Percentiles rank a stretch among this genome's conserved stretches.
Evolutionary conservation across 345 rosid genomes (phyloP).

Genomic region (Capsella bursapastoris): DNA sequence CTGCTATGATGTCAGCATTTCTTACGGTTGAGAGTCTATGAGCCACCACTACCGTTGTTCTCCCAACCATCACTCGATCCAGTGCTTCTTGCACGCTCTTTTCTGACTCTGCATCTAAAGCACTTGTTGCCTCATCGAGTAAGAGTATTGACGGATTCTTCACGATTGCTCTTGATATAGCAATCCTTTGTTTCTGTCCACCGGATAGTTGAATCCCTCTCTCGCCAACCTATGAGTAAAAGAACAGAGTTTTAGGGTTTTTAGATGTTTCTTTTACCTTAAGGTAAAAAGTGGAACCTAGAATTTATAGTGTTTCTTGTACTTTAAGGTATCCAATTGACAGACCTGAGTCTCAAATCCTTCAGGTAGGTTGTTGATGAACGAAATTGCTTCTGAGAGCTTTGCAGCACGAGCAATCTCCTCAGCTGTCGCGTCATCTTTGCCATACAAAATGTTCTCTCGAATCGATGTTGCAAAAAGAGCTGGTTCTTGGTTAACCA

Average conservation of each 20-base stretch:
- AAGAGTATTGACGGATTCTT: constrained; percentile 88
- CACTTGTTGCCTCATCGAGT: constrained; percentile 98
- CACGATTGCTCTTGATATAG: constrained; percentile 86
- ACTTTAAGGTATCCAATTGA: not conserved
- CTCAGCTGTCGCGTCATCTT: constrained; percentile 71
- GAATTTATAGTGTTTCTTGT: not conserved
- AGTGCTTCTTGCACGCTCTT: constrained; percentile 95
- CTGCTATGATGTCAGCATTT: constrained; percentile 88
- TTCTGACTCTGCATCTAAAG: constrained; percentile 92
- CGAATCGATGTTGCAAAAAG: constrained; percentile 82
- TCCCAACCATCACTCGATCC: constrained; percentile 91
- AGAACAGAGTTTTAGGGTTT: not conserved
- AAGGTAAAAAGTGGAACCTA: not conserved
- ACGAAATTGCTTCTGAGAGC: constrained; percentile 81
- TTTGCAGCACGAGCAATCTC: constrained; percentile 82
- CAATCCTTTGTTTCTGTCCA: constrained; percentile 96
- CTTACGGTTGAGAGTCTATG: constrained; percentile 92
- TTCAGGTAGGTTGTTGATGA: constrained; percentile 89
- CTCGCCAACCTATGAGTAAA: constrained; percentile 74
- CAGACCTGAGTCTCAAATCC: constrained; percentile 91
- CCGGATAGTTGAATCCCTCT: constrained; percentile 93
- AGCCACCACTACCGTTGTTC: constrained; percentile 90
- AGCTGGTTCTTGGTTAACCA: constrained; percentile 97
- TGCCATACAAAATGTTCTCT: constrained; percentile 92
- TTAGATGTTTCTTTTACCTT: not conserved